Evolutionary conservation across 2,329 filamentous ascomycete species (phyloP).

Genomic region (Sporothrix inflata): DNA sequence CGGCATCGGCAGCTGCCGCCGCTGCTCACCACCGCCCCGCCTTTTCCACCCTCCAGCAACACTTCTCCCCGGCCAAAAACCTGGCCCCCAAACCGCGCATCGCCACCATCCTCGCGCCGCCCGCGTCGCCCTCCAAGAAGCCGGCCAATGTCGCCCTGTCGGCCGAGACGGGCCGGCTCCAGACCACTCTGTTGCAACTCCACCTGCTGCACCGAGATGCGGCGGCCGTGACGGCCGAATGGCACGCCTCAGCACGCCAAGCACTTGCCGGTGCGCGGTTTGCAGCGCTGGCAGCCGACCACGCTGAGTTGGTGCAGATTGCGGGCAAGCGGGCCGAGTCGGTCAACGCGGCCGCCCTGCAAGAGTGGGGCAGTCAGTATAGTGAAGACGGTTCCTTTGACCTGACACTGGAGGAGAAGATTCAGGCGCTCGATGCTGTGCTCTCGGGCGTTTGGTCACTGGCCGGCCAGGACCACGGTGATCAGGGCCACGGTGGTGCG

Average conservation of each 20-base stretch:
- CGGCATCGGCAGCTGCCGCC: slow-evolving; percentile 22
- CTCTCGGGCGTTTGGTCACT: slow-evolving; percentile 62
- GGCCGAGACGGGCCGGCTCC: slow-evolving; percentile 61
- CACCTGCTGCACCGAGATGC: slow-evolving; percentile 65
- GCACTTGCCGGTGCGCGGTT: slow-evolving; percentile 53
- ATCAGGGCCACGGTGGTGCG: slow-evolving; percentile 46
- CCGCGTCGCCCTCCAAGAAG: slow-evolving; percentile 64
- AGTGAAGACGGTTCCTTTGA: slow-evolving; percentile 36
- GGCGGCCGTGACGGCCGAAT: slow-evolving; percentile 46
- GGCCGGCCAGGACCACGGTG: neutral
- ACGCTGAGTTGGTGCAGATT: slow-evolving; percentile 39
- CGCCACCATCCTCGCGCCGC: slow-evolving; percentile 59
- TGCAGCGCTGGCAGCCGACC: slow-evolving; percentile 42
- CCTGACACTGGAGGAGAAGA: slow-evolving; percentile 50
- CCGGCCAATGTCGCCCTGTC: slow-evolving; percentile 63
- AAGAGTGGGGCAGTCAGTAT: slow-evolving; percentile 49
- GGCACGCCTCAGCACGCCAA: slow-evolving; percentile 59
- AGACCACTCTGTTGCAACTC: slow-evolving; percentile 67
- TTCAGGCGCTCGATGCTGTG: slow-evolving; percentile 61
- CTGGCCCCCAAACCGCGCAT: slow-evolving; percentile 65
- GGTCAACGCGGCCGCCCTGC: slow-evolving; percentile 56
- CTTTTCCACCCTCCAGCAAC: slow-evolving; percentile 67
- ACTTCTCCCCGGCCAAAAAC: slow-evolving; percentile 67
- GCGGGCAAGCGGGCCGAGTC: slow-evolving; percentile 53
- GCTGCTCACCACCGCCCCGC: slow-evolving; percentile 47